These are phyloP conservation scores for Trichosporon sp. DNA, from an alignment of 1,284 basidiomycete genomes.

Conservation along the genomic window DNA sequence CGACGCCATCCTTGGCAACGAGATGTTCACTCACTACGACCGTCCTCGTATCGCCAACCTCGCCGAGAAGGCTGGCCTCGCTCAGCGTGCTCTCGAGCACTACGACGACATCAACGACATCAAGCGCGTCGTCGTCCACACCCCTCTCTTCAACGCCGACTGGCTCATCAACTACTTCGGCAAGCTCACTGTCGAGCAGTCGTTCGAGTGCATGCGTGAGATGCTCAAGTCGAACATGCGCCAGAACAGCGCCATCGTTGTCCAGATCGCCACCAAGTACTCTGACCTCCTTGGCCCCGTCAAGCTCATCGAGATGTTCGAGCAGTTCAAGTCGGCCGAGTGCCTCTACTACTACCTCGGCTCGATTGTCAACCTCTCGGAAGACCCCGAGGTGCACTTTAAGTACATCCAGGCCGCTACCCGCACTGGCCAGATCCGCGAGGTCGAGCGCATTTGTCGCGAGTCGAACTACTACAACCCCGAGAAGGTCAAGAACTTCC, in stretches of 20 bases:
- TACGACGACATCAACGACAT: constrained; percentile 97
- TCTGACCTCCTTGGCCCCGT: constrained; percentile 96
- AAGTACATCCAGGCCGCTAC: constrained; percentile 99
- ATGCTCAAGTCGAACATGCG: constrained; percentile 97
- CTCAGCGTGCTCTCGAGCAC: constrained; percentile 94
- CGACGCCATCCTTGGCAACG: constrained; percentile 96
- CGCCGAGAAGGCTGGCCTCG: constrained; percentile 93
- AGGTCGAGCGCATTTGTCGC: constrained; percentile 96
- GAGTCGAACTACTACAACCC: constrained; percentile 98
- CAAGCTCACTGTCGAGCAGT: constrained; percentile 96
- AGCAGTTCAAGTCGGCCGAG: constrained; percentile 96
- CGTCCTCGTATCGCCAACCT: constrained; percentile 94
- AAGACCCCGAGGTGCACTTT: constrained; percentile 98
- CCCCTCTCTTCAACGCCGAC: constrained; percentile 73
- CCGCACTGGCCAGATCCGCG: constrained; percentile 94
- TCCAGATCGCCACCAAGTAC: constrained; percentile 98
- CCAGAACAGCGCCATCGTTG: constrained; percentile 93
- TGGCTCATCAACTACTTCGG: constrained; percentile 99
- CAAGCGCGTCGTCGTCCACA: constrained; percentile 95
- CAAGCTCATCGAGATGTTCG: constrained; percentile 98
- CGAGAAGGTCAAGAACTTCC: constrained; percentile 99
- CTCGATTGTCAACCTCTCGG: constrained; percentile 92
- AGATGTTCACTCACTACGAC: constrained; percentile 98
- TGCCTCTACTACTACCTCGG: constrained; percentile 97
- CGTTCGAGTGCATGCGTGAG: constrained; percentile 91